Evolutionary conservation across 2,329 filamentous ascomycete species (phyloP).

Genomic region (Rugonectria rugulosa): DNA sequence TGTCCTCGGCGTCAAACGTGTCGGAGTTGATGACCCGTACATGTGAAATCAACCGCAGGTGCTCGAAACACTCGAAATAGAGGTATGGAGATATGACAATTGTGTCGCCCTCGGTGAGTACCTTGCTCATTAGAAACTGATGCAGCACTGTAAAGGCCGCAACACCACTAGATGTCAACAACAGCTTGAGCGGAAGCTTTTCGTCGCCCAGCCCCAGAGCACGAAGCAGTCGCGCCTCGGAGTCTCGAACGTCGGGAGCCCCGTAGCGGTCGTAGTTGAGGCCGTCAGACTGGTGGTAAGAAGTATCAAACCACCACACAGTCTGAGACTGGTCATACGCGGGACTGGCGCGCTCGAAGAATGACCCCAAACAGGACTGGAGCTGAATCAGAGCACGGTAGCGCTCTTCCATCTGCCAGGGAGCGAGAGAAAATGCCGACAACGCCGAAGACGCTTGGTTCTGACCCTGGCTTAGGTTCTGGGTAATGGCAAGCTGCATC

Average conservation of each 20-base stretch:
- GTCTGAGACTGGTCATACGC: constrained; percentile 23
- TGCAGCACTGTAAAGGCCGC: constrained; percentile 19
- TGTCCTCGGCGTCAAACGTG: constrained; percentile 22
- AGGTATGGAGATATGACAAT: constrained; percentile 23
- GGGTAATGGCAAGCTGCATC: constrained; percentile 21
- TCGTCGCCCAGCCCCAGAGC: constrained; percentile 12
- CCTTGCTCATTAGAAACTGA: constrained; percentile 24
- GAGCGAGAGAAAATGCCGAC: constrained; percentile 12
- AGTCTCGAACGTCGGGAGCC: constrained; percentile 13
- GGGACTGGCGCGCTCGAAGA: constrained; percentile 22
- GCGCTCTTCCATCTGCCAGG: constrained; percentile 24
- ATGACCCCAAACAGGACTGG: constrained; percentile 18
- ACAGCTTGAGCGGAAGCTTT: constrained; percentile 16
- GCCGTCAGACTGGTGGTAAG: constrained; percentile 20
- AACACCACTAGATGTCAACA: constrained; percentile 19
- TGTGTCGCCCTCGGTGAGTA: constrained; percentile 14
- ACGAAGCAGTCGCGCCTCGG: constrained; percentile 12
- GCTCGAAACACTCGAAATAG: constrained; percentile 24
- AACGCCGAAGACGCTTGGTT: constrained; percentile 7
- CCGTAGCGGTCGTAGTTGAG: constrained; percentile 23
- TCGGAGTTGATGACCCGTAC: constrained; percentile 13
- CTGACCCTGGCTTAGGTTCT: constrained; percentile 3
- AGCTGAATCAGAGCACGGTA: constrained; percentile 22
- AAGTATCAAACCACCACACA: constrained; percentile 23
- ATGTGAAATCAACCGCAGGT: constrained; percentile 18